A percentile compares a stretch with the other conserved stretches of the same genome.
Evolutionary conservation across 1,284 basidiomycete species (phyloP).

Genomic region (Ganoderma lucidum): DNA sequence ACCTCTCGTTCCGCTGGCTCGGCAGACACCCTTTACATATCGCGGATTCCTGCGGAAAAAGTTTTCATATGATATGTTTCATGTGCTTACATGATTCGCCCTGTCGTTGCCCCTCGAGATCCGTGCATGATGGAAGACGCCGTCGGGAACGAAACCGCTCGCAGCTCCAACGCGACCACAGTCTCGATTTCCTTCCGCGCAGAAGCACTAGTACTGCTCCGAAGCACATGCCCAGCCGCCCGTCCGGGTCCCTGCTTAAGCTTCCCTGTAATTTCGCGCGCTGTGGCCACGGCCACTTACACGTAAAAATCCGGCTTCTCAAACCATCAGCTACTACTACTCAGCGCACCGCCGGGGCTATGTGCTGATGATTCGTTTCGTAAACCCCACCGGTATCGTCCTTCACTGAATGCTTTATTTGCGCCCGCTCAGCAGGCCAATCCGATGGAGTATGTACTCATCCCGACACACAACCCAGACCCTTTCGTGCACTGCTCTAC

Average conservation of each 20-base stretch:
- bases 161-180: neutral
- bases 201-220: constrained; percentile 8
- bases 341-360: constrained; percentile 15
- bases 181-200: neutral
- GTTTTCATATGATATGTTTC: neutral
- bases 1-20: neutral
- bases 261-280: neutral
- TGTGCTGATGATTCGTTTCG: constrained; percentile 4
- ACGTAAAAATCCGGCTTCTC: neutral
- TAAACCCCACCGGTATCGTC: constrained; percentile 11
- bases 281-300: neutral
- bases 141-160: neutral
- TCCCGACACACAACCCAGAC: neutral
- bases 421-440: constrained; percentile 1
- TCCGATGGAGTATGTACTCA: neutral
- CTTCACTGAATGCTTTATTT: neutral
- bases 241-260: too few relatives aligned
- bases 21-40: neutral
- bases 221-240: constrained; percentile 6
- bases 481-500: neutral
- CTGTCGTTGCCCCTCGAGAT: neutral
- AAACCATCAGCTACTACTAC: neutral
- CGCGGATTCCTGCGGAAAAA: neutral
- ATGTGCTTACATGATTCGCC: constrained; percentile 2
- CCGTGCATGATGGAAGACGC: neutral